phyloP scores from a whole-genome alignment of 768 basidiomycete species.

The Rhodotorula taiwanensis region DNA sequence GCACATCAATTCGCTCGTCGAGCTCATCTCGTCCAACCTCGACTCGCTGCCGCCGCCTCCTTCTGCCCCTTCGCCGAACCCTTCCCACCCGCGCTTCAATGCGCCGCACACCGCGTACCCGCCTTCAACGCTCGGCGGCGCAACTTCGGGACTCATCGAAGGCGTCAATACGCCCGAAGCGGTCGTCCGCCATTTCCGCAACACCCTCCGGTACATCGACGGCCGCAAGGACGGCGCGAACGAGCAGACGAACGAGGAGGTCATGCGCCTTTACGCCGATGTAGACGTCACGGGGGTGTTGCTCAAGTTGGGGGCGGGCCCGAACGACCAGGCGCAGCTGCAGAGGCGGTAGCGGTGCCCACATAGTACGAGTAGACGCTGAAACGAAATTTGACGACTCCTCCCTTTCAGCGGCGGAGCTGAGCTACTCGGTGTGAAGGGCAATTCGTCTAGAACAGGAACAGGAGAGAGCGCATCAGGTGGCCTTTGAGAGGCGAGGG shows the following conservation, averaged over 20 bases:
- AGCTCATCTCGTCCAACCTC: conserved; percentile 87
- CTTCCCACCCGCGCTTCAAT: neutral
- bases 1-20: conserved; percentile 92
- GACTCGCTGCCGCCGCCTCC: conserved; percentile 67
- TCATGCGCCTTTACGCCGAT: conserved; percentile 18
- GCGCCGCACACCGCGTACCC: conserved; percentile 6
- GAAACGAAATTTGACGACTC: neutral
- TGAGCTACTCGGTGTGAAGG: neutral
- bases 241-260: conserved; percentile 15
- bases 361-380: neutral
- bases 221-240: conserved; percentile 27
- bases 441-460: neutral
- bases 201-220: conserved; percentile 58
- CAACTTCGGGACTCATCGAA: conserved; percentile 81
- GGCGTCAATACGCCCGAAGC: conserved; percentile 87
- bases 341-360: too few species aligned
- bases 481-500: too few species aligned
- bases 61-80: conserved; percentile 45
- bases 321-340: neutral
- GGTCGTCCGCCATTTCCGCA: conserved; percentile 88
- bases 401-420: neutral
- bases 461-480: neutral
- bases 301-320: conserved; percentile 16
- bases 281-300: conserved; percentile 31
- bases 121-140: conserved; percentile 48